Base-by-base conservation (phyloP, 2,329 filamentous ascomycete genomes). In the Fusarium miscanthi region DNA sequence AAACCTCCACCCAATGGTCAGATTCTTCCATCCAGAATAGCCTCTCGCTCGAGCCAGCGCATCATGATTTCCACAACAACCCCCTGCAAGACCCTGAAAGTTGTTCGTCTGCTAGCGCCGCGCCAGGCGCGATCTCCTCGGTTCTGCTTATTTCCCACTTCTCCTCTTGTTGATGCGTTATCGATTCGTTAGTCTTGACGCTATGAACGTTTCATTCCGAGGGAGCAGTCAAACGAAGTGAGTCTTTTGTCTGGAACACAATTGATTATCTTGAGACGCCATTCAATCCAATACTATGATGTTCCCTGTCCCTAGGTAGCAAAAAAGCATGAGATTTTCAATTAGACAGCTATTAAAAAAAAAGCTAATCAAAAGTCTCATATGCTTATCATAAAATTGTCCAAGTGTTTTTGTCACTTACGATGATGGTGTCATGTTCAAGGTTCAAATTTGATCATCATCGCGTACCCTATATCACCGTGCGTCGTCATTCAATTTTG, bases 81-180 rank as follows among this genome's bases (percentile, higher is more conserved):
- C 43, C 69, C 69, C 69, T 74, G 70, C 59, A 69, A 69, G 70
- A 74, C 70, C 70, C 70, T 73, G 70, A 71, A 63, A 59, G 33
- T 49, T 58, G 54, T 25, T 43, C 42, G 58, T 27, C 38, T 41
- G 43, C 65, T 73, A 73, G 70, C 70, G 70, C 57, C 63, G 38
- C 58, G 62, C 66, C 61, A 73, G 52, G 30, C 51, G 60, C 66
- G 57, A 73, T 70, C 52, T 59, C 41, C n/a, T 56, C 37, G 31
- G 38, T 38, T 56, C 43, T 72, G 52, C 51, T 72, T 73, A 69
- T 73, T 72, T 70, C 62, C 69, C 46, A 33, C 51, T 48, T 46
- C 37, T 56, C 48, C 49, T 56, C 40, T 31, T 66, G 52, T 70
- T 61, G 54, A 60, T 56, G 45, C 48, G 53, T 69, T 63, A 63